Evolutionary conservation across 1,284 basidiomycete genomes (phyloP), one percentile per base, ranked within the genome.

Genomic region (Ceratobasidium sp.): DNA sequence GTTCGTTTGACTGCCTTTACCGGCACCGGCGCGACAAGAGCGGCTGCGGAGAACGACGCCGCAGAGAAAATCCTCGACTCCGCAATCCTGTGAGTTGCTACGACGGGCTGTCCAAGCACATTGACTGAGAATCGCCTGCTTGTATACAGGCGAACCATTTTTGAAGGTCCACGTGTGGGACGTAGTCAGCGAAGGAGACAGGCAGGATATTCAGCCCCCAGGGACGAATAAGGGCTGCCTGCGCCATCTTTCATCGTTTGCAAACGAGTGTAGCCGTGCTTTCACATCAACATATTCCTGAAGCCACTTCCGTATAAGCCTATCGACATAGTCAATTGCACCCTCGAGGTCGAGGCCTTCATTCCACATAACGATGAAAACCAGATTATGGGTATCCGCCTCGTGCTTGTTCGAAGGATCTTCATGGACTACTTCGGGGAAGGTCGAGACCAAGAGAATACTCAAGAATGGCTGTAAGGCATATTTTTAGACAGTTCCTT

Each of bases 301-400:
- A 2, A 84, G 81, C 16, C 83, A 80, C 51, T 80, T 77, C 0
- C 77, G 73, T 23, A 83, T 78, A 82, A 84, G 84, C 4, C 79
- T 78, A 30, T 81, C 83, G 71, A 84, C 72, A 58, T 81, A 78
- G 62, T 84, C 80, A 30, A 84, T 79, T 1, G 80, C 83, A 23
- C 75, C 79, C 74, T 85, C 84, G 4, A 85, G 77, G 38, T 81
- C 82, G 5, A 82, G 76, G 18, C 80, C 76, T 36, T 76, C 78
- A 74, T 84, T 83, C 33, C 81, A 76, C 82, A 84, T 84, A 59
- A 84, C 79, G 62, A 80, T 81, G 76, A 83, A 83, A 42, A 85
- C 83, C 9, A 85, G 77, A 74, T 85, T 85, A 76, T 84, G 83
- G 74, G 83, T 84, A 75, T 85, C 84, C n/a, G 25, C 81, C 82